Conservation (phyloP, 1,284 basidiomycete genomes). For the Sanguinoderma infundibulare region DNA sequence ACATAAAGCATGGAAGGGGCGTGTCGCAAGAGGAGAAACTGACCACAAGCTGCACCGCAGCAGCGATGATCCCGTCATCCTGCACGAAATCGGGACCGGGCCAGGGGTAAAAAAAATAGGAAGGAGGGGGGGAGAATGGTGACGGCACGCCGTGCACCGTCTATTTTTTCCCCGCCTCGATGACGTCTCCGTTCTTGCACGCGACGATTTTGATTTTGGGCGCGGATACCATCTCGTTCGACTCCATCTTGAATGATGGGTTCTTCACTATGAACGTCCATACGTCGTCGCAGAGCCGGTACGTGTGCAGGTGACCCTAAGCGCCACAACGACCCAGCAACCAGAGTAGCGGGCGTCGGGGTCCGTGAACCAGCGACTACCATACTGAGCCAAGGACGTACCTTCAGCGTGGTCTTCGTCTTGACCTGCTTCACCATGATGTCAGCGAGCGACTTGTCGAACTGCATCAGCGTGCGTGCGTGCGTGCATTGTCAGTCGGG, state of each 20-base stretch:
- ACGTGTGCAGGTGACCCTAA: constrained; percentile 89
- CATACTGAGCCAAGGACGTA: constrained; percentile 36
- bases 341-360: not conserved
- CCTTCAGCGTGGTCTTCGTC: constrained; percentile 90
- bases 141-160: not conserved
- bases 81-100: not conserved
- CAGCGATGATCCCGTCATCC: not conserved
- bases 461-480: constrained; percentile 51
- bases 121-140: not conserved
- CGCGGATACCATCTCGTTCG: constrained; percentile 78
- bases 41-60: not conserved
- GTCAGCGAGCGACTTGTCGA: constrained; percentile 93
- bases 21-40: not conserved
- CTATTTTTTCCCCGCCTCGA: constrained; percentile 76
- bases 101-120: not conserved
- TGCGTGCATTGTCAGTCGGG: constrained; percentile 9
- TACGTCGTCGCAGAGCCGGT: constrained; percentile 95
- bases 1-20: not conserved
- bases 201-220: constrained; percentile 93
- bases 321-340: not conserved
- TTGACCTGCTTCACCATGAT: constrained; percentile 91
- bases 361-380: constrained; percentile 14
- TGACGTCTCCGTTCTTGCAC: constrained; percentile 89
- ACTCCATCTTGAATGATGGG: constrained; percentile 94
- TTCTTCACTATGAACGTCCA: constrained; percentile 97